These are phyloP conservation scores for Scytalidium lignicola DNA, from an alignment of 2,329 filamentous ascomycete species.

Conservation along the genomic window DNA sequence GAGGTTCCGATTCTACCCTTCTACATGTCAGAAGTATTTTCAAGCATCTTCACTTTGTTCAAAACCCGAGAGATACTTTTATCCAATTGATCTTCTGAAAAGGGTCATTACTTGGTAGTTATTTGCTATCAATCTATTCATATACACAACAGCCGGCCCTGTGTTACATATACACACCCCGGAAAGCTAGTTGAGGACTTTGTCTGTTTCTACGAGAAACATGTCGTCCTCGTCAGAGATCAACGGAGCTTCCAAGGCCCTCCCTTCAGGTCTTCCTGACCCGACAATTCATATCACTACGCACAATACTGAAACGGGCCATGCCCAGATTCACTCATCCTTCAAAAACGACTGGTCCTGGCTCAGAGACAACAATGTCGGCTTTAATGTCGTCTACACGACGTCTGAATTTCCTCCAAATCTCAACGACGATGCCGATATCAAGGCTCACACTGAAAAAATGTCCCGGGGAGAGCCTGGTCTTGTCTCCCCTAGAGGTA, in stretches of 20 bases:
- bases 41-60: no score
- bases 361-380: neutral
- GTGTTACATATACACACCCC: no score
- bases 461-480: neutral
- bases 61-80: no score
- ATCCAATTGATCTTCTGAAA: no score
- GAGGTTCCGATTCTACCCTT: no score
- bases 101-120: no score
- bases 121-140: no score
- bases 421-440: slow-evolving; percentile 9
- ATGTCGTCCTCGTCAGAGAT: neutral
- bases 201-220: no score
- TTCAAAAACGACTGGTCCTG: neutral
- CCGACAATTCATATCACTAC: neutral
- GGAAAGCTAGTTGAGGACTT: no score
- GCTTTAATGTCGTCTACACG: slow-evolving; percentile 8
- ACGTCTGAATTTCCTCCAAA: slow-evolving; percentile 7
- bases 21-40: no score
- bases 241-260: neutral
- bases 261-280: neutral
- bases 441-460: slow-evolving; percentile 1
- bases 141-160: no score
- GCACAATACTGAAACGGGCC: neutral
- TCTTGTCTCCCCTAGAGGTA: slow-evolving; percentile 1
- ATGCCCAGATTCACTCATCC: neutral